These are phyloP conservation scores for Camelina sativa DNA, from an alignment of 345 rosid species.

Conservation along the genomic window DNA sequence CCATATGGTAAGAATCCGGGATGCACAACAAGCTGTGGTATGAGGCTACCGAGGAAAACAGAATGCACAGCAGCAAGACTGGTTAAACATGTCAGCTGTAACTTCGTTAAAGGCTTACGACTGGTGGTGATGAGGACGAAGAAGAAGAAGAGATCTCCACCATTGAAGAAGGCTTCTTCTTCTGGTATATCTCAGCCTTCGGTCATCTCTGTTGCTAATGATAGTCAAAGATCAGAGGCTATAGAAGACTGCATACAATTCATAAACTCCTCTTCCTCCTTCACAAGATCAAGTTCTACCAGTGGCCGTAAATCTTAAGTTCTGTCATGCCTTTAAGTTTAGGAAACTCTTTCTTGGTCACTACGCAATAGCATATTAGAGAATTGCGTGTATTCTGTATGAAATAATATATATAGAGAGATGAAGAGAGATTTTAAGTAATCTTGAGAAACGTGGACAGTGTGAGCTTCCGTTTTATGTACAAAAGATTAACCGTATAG, in stretches of 20 bases:
- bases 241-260: slow-evolving; percentile 86
- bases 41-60: slow-evolving; percentile 53
- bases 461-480: slow-evolving; percentile 21
- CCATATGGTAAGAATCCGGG: slow-evolving; percentile 33
- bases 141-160: slow-evolving; percentile 49
- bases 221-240: slow-evolving; percentile 66
- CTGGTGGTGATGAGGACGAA: slow-evolving; percentile 44
- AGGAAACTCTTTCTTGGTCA: not conserved
- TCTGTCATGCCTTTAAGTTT: not conserved
- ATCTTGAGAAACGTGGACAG: slow-evolving; percentile 6
- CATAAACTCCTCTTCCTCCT: slow-evolving; percentile 66
- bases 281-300: slow-evolving; percentile 57
- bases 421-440: not conserved
- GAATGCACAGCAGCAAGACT: slow-evolving; percentile 53
- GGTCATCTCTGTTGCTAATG: slow-evolving; percentile 45
- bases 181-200: slow-evolving; percentile 50
- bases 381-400: not conserved
- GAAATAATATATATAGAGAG: not conserved
- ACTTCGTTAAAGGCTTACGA: slow-evolving; percentile 50
- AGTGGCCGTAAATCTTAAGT: slow-evolving; percentile 36
- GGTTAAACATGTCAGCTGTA: slow-evolving; percentile 55
- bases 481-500: slow-evolving; percentile 25
- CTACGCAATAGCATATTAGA: slow-evolving; percentile 24
- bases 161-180: slow-evolving; percentile 46
- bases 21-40: slow-evolving; percentile 52